Evolutionary conservation across 305 asterid genomes (phyloP).

Genomic region (Nicotiana rustica): DNA sequence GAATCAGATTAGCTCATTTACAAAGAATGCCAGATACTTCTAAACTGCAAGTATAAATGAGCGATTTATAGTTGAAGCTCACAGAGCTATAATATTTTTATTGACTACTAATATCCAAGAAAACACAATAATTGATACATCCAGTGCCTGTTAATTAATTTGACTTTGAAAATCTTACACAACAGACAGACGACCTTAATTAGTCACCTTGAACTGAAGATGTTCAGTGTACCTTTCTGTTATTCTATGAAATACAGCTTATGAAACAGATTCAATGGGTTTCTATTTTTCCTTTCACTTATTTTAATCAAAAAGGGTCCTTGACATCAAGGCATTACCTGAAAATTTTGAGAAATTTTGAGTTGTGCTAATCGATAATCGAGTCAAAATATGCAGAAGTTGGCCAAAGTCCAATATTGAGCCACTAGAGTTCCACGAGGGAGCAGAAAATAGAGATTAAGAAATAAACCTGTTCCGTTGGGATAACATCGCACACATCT

Average conservation of each 20-base stretch:
- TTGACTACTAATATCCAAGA: not conserved
- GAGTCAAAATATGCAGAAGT: not conserved
- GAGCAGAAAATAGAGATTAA: conserved; percentile 29
- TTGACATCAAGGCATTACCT: not conserved
- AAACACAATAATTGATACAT: conserved; percentile 1
- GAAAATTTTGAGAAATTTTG: not conserved
- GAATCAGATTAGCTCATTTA: not conserved
- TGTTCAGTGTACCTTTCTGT: not conserved
- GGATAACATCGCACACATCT: conserved; percentile 95
- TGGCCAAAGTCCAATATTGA: conserved; percentile 28
- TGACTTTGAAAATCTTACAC: not conserved
- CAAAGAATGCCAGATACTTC: not conserved
- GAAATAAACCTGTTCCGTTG: conserved; percentile 85
- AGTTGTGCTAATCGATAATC: conserved; percentile 9
- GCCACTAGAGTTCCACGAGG: conserved; percentile 4
- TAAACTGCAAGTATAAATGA: not conserved
- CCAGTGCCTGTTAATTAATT: too few species aligned
- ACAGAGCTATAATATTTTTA: not conserved
- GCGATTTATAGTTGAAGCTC: not conserved
- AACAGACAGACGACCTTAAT: not conserved
- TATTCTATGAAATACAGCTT: not conserved
- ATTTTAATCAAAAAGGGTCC: not conserved
- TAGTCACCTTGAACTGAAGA: not conserved
- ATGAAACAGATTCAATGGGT: not conserved
- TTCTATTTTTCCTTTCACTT: not conserved